These are phyloP conservation scores for Stentor coeruleus DNA, from an alignment of 73 alveolate genomes.

Conservation along the genomic window DNA sequence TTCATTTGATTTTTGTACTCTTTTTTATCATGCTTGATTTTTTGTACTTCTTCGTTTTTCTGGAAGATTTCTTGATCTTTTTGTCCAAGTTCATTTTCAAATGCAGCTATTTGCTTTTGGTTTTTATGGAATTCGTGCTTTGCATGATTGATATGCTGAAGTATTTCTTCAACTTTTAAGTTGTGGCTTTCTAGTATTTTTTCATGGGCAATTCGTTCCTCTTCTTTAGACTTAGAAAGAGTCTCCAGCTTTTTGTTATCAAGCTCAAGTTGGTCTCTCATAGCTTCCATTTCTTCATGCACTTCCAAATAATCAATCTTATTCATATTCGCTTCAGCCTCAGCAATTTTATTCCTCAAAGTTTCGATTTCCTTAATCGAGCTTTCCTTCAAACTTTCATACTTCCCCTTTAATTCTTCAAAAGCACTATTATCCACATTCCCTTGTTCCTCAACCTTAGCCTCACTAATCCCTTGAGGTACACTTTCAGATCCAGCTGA, in stretches of 20 bases:
- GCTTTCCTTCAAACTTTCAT: conserved; percentile 14
- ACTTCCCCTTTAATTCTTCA: conserved; percentile 24
- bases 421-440: neutral
- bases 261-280: conserved; percentile 1
- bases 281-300: conserved; percentile 14
- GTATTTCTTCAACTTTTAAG: neutral
- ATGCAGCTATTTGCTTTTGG: neutral
- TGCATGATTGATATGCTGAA: neutral
- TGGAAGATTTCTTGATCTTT: neutral
- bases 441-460: neutral
- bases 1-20: neutral
- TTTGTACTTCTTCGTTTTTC: neutral
- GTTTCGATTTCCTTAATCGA: conserved; percentile 25
- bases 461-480: neutral
- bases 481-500: neutral
- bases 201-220: neutral
- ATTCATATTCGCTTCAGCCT: conserved; percentile 18
- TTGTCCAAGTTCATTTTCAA: neutral
- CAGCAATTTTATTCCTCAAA: neutral
- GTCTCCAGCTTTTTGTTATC: neutral
- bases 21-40: neutral
- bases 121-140: neutral
- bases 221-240: neutral
- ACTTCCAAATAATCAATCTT: conserved; percentile 10
- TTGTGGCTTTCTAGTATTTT: neutral